A percentile compares a stretch with the other conserved stretches of the same genome.
Conservation (phyloP, 371 early-diverging fungal species). For the Mucor irregularis region DNA sequence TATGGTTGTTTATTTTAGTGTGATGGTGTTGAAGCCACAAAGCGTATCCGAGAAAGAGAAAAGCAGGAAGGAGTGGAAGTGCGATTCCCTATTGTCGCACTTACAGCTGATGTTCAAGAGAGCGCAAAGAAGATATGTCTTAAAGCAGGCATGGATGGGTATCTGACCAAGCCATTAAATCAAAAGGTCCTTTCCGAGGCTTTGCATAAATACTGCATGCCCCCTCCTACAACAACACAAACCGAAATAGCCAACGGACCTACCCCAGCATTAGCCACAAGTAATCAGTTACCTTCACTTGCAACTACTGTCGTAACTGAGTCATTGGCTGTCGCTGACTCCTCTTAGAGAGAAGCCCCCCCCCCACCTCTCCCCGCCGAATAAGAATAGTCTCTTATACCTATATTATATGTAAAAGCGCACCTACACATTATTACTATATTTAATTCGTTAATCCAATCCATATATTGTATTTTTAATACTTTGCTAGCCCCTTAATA, state of each 20-base stretch:
- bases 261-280: neutral
- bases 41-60: constrained; percentile 38
- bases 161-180: constrained; percentile 46
- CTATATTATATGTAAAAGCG: too few species aligned
- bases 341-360: too few species aligned
- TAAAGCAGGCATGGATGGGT: constrained; percentile 51
- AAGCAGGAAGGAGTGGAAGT: constrained; percentile 3
- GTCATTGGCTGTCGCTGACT: too few species aligned
- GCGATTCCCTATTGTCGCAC: constrained; percentile 34
- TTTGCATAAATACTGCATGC: constrained; percentile 2
- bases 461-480: too few species aligned
- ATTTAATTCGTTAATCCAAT: too few species aligned
- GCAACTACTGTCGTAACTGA: too few species aligned
- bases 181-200: constrained; percentile 32
- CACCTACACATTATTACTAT: too few species aligned
- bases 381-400: too few species aligned
- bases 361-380: too few species aligned
- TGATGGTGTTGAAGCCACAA: constrained; percentile 52
- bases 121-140: constrained; percentile 49
- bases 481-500: too few species aligned
- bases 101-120: constrained; percentile 53
- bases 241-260: neutral
- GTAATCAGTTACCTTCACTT: too few species aligned
- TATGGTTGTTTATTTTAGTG: constrained; percentile 22
- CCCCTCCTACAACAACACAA: neutral